A percentile compares a stretch with the other conserved stretches of the same genome.
Evolutionary conservation across 2,329 filamentous ascomycete species (phyloP).

Genomic region (Colletotrichum spaethianum): DNA sequence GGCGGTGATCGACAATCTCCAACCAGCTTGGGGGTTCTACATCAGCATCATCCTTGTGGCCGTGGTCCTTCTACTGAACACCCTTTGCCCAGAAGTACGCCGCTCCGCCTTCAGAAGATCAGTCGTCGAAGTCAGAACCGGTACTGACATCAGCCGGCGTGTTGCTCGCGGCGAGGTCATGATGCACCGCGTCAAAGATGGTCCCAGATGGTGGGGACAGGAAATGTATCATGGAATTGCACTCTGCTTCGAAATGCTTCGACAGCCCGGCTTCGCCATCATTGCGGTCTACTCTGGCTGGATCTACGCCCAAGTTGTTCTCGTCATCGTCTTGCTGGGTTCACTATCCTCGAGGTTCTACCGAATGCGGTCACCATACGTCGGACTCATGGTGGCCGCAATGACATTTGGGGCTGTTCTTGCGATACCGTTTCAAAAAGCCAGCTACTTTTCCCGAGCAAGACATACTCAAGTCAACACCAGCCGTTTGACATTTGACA

Average conservation of each 20-base stretch:
- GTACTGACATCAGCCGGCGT: slow-evolving; percentile 66
- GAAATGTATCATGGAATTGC: slow-evolving; percentile 80
- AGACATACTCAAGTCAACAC: slow-evolving; percentile 71
- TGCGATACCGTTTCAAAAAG: slow-evolving; percentile 82
- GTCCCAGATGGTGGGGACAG: slow-evolving; percentile 83
- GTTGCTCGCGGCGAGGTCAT: slow-evolving; percentile 82
- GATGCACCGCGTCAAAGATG: slow-evolving; percentile 80
- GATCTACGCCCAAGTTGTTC: slow-evolving; percentile 83
- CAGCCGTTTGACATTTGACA: slow-evolving; percentile 77
- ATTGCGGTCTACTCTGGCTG: slow-evolving; percentile 81
- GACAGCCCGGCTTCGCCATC: slow-evolving; percentile 80
- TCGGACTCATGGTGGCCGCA: slow-evolving; percentile 76
- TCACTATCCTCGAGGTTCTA: slow-evolving; percentile 80
- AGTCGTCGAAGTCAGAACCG: slow-evolving; percentile 73
- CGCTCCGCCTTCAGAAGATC: slow-evolving; percentile 78
- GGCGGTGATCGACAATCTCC: slow-evolving; percentile 73
- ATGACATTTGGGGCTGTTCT: slow-evolving; percentile 78
- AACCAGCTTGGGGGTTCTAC: slow-evolving; percentile 83
- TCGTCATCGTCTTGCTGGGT: slow-evolving; percentile 80
- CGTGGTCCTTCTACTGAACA: slow-evolving; percentile 76
- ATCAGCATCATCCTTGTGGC: slow-evolving; percentile 78
- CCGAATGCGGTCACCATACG: slow-evolving; percentile 72
- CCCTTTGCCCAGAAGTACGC: slow-evolving; percentile 80
- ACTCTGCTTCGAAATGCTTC: slow-evolving; percentile 78
- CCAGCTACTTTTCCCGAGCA: slow-evolving; percentile 76